Percentiles rank a stretch among this genome's conserved stretches.
Evolutionary conservation across 2,329 filamentous ascomycete genomes (phyloP).

Genomic region (Curvularia sp.): DNA sequence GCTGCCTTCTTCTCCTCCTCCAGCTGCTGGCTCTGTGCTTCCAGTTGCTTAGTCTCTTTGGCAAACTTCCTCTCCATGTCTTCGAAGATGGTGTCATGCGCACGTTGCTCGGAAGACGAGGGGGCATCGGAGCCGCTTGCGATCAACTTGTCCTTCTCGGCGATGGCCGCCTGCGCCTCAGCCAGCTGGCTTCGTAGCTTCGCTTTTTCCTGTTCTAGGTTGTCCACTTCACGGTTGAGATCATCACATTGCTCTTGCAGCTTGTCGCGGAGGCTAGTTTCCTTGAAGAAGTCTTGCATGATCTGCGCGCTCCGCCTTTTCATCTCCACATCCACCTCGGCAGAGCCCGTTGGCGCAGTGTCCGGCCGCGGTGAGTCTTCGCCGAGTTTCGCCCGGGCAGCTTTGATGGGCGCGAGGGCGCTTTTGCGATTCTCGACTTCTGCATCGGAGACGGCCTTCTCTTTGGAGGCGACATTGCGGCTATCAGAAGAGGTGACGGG

Average conservation of each 20-base stretch:
- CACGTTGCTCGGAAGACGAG: slow-evolving; percentile 25
- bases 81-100: slow-evolving; percentile 39
- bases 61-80: slow-evolving; percentile 50
- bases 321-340: slow-evolving; percentile 42
- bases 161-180: slow-evolving; percentile 41
- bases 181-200: slow-evolving; percentile 45
- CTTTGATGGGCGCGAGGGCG: slow-evolving; percentile 38
- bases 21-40: slow-evolving; percentile 43
- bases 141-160: slow-evolving; percentile 43
- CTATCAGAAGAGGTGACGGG: slow-evolving; percentile 35
- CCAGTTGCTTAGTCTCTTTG: slow-evolving; percentile 42
- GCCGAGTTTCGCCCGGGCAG: slow-evolving; percentile 41
- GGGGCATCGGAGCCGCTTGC: slow-evolving; percentile 25
- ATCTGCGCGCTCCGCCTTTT: slow-evolving; percentile 45
- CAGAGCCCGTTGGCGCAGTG: slow-evolving; percentile 43
- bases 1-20: slow-evolving; percentile 43
- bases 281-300: slow-evolving; percentile 52
- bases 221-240: slow-evolving; percentile 42
- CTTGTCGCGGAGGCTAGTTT: slow-evolving; percentile 47
- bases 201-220: slow-evolving; percentile 40
- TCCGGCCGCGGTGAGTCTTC: slow-evolving; percentile 41
- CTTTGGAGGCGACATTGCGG: slow-evolving; percentile 37
- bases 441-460: slow-evolving; percentile 48
- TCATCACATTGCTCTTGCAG: slow-evolving; percentile 48
- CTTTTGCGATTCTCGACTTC: slow-evolving; percentile 42